Percentiles rank a stretch among this genome's conserved stretches.
These are phyloP conservation scores for Phoenix dactylifera DNA, from an alignment of 176 grass and related monocot genomes.

Conservation along the genomic window DNA sequence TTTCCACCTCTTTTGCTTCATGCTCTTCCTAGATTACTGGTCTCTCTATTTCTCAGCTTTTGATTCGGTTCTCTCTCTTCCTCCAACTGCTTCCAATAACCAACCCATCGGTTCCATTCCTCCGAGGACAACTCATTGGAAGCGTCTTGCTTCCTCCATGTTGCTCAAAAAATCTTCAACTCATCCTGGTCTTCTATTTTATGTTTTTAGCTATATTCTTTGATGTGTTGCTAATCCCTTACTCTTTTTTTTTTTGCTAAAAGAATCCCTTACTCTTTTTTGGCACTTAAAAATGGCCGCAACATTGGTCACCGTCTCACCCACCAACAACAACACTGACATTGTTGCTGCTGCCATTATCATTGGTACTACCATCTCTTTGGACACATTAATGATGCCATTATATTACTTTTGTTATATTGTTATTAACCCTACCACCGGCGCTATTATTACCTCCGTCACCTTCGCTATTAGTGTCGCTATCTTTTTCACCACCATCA, in stretches of 20 bases:
- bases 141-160: conserved; percentile 25
- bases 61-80: conserved; percentile 41
- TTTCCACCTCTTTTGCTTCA: conserved; percentile 71
- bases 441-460: too few species aligned
- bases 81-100: conserved; percentile 53
- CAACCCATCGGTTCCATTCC: conserved; percentile 64
- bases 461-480: too few species aligned
- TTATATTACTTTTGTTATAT: too few species aligned
- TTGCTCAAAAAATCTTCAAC: conserved; percentile 20
- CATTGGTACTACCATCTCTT: too few species aligned
- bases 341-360: too few species aligned
- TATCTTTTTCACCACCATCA: too few species aligned
- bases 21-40: conserved; percentile 58
- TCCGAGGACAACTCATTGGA: conserved; percentile 27
- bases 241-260: conserved; percentile 50
- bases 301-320: conserved; percentile 42
- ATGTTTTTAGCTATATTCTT: conserved; percentile 73
- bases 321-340: too few species aligned
- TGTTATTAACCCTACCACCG: too few species aligned
- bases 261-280: conserved; percentile 25
- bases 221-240: conserved; percentile 56
- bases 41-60: conserved; percentile 53
- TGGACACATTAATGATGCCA: too few species aligned
- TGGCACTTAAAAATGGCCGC: conserved; percentile 35
- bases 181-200: conserved; percentile 67